These are phyloP conservation scores for Coffea humblotiana DNA, from an alignment of 305 asterid genomes.

Conservation along the genomic window DNA sequence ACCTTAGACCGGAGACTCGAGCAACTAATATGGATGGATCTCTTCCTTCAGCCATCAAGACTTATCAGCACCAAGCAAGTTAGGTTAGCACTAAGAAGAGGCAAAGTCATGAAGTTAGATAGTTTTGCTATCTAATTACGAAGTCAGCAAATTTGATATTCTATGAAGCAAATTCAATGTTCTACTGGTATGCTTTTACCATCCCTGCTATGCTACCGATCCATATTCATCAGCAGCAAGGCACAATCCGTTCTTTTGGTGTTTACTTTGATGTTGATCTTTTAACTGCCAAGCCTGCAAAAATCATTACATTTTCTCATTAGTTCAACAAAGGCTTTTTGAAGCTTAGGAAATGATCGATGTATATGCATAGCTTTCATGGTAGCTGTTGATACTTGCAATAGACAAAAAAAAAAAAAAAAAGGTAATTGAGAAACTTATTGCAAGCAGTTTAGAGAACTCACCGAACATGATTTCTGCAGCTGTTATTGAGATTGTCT, in stretches of 20 bases:
- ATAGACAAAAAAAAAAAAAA: not conserved
- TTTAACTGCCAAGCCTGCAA: slow-evolving; percentile 51
- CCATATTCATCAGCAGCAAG: slow-evolving; percentile 11
- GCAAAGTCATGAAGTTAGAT: not conserved
- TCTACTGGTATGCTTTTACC: not conserved
- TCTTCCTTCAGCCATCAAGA: not conserved
- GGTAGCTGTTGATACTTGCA: not conserved
- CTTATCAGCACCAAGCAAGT: not conserved
- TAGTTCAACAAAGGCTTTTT: not conserved
- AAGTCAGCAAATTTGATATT: not conserved
- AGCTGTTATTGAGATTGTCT: slow-evolving; percentile 15
- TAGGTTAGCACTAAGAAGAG: slow-evolving; percentile 4
- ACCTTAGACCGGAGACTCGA: not conserved
- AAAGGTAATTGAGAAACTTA: too few species aligned
- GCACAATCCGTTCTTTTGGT: slow-evolving; percentile 14
- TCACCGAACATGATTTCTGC: slow-evolving; percentile 26
- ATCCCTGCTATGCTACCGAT: not conserved
- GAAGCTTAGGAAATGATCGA: not conserved
- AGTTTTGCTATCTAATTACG: not conserved
- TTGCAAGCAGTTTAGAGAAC: slow-evolving; percentile 12
- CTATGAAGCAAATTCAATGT: not conserved
- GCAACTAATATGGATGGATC: not conserved
- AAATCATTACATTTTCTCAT: not conserved
- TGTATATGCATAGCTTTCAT: not conserved
- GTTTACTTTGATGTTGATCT: slow-evolving; percentile 28